These are phyloP conservation scores for Cercospora canescens DNA, from an alignment of 2,329 filamentous ascomycete genomes.

Conservation along the genomic window DNA sequence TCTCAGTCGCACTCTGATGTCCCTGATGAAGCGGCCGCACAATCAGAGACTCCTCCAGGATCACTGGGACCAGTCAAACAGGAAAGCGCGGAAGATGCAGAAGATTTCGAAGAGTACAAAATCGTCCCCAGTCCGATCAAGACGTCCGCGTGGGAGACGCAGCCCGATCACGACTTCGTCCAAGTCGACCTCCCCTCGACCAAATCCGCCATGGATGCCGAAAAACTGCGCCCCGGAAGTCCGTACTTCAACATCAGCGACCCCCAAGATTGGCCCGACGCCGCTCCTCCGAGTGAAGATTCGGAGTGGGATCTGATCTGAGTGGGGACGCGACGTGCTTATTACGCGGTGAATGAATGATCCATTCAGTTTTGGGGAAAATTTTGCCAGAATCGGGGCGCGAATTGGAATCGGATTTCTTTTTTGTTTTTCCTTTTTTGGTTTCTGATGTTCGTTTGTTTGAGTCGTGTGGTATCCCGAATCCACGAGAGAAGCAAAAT, in stretches of 20 bases:
- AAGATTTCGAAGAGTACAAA: neutral
- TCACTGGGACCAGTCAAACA: neutral
- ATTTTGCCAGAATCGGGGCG: neutral
- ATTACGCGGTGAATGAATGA: neutral
- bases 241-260: neutral
- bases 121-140: slow-evolving; percentile 1
- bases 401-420: neutral
- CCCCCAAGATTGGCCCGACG: neutral
- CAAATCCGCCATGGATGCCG: neutral
- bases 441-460: no score
- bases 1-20: no score
- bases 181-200: slow-evolving; percentile 4
- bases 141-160: slow-evolving; percentile 18
- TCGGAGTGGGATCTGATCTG: slow-evolving; percentile 15
- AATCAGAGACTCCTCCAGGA: neutral
- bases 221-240: neutral
- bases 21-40: no score
- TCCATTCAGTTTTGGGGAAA: neutral
- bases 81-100: neutral
- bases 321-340: neutral
- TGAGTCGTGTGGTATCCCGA: no score
- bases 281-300: neutral
- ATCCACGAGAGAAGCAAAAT: no score
- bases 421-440: no score
- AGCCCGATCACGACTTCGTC: slow-evolving; percentile 19